A percentile compares a stretch with the other conserved stretches of the same genome.
These are phyloP conservation scores for Fomitopsis schrenkii DNA, from an alignment of 1,284 basidiomycete genomes.

Conservation along the genomic window DNA sequence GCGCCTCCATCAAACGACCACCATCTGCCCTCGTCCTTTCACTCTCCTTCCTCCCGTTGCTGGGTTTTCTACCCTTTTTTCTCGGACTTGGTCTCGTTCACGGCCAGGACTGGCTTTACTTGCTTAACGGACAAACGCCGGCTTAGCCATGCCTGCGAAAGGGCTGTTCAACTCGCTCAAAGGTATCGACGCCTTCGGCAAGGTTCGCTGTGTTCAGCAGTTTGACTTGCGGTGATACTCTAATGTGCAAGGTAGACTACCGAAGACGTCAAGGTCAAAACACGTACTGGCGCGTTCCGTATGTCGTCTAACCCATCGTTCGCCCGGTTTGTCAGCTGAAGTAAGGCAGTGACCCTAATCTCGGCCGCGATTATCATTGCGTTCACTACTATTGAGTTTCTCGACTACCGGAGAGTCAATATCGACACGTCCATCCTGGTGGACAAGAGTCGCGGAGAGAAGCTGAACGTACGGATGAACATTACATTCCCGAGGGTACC, in stretches of 20 bases:
- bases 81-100: not conserved
- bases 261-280: slow-evolving; percentile 98
- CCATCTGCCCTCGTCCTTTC: not conserved
- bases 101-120: not conserved
- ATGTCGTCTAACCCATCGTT: slow-evolving; percentile 29
- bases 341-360: slow-evolving; percentile 80
- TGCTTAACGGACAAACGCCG: not conserved
- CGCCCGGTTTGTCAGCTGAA: not conserved
- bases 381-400: slow-evolving; percentile 90
- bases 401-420: slow-evolving; percentile 89
- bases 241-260: slow-evolving; percentile 62
- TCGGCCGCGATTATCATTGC: slow-evolving; percentile 90
- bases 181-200: slow-evolving; percentile 96
- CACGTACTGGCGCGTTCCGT: slow-evolving; percentile 89
- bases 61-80: not conserved
- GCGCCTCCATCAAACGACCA: not conserved
- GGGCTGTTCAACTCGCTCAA: slow-evolving; percentile 71
- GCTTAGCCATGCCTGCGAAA: slow-evolving; percentile 48
- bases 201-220: slow-evolving; percentile 48
- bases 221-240: slow-evolving; percentile 9
- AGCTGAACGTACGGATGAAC: slow-evolving; percentile 88
- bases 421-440: slow-evolving; percentile 90
- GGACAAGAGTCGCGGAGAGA: slow-evolving; percentile 93
- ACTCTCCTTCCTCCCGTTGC: not conserved
- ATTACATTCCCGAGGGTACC: slow-evolving; percentile 96